Base-by-base conservation (phyloP, 352 stramenopile species). In the Globisporangium cederbergense region DNA sequence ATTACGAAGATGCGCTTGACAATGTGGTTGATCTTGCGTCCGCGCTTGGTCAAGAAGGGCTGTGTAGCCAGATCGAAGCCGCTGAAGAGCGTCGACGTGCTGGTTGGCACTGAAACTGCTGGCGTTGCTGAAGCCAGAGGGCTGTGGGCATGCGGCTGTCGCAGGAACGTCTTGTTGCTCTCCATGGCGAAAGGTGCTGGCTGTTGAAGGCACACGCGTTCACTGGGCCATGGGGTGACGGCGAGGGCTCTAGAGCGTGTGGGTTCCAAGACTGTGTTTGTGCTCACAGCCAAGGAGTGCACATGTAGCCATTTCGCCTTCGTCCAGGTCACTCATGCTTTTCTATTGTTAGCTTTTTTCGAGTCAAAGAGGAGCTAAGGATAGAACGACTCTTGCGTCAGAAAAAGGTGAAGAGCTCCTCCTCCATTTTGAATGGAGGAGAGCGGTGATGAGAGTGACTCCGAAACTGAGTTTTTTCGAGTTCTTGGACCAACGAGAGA, bases 1-100 rank as follows among this genome's bases (percentile, higher is more conserved):
- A 91, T 84, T 43, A 91, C 79, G 50, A 93, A 93, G 36, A 93
- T 68, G 22, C 84, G 82, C 52, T 83, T 82, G 56, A 89, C 84
- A 18, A 89, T 76, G 42, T 86, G 83, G 42, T 75, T 71, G 34
- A 77, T 86, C 60, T 86, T 88, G 53, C 75, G 74, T 4, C 84
- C 84, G 52, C 84, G 80, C 58, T 93, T 93, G 11, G 84, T 93
- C 25, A 93, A 67, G 49, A 79, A 83, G 4, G 84, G 78, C 71
- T 89, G 82, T n/a, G 71, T 76, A 8, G 67, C 73, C 25, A 93
- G 75, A 57, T 93, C 78, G 16, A 90, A 51, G 40, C 74, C 75
- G 25, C 86, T 81, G 68, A 93, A 91, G 52, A 79, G 79, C 56
- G 63, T 34, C 10, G 55, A 54, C 6, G 62, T 42, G 30, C 32